These are phyloP conservation scores for Verticillium klebahnii DNA, from an alignment of 2,329 filamentous ascomycete species.

Conservation along the genomic window DNA sequence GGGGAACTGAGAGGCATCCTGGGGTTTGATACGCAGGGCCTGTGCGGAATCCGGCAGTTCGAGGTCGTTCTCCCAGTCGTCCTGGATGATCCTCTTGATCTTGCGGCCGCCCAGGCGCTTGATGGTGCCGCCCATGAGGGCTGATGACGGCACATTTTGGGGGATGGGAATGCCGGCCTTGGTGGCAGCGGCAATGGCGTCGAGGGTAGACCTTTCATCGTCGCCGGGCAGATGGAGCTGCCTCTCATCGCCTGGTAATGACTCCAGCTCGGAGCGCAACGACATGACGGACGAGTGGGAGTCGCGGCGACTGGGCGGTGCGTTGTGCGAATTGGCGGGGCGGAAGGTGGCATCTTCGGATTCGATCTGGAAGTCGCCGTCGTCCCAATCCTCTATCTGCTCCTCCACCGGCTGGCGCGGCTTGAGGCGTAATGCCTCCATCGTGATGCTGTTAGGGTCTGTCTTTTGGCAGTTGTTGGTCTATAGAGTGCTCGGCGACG, in stretches of 20 bases:
- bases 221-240: conserved; percentile 81
- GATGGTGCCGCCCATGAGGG: conserved; percentile 87
- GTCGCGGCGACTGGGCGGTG: conserved; percentile 57
- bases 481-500: conserved; percentile 1
- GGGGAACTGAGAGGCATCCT: conserved; percentile 58
- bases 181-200: conserved; percentile 83
- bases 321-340: conserved; percentile 36
- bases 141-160: conserved; percentile 78
- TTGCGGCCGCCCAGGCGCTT: conserved; percentile 78
- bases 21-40: conserved; percentile 60
- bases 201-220: conserved; percentile 76
- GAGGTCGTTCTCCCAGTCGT: conserved; percentile 78
- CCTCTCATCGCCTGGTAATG: conserved; percentile 74
- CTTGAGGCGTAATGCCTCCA: conserved; percentile 53
- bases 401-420: conserved; percentile 51
- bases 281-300: conserved; percentile 80
- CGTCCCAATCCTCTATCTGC: conserved; percentile 72
- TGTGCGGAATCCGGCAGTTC: conserved; percentile 59
- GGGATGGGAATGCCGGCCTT: conserved; percentile 90
- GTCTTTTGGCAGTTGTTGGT: background rate
- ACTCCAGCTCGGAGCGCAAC: conserved; percentile 77
- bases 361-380: conserved; percentile 70
- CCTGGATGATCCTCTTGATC: conserved; percentile 66
- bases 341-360: conserved; percentile 60
- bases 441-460: conserved; percentile 22